Evolutionary conservation across 225 moss, liverwort and hornwort genomes (phyloP).

Genomic region (Physcomitrium patens): DNA sequence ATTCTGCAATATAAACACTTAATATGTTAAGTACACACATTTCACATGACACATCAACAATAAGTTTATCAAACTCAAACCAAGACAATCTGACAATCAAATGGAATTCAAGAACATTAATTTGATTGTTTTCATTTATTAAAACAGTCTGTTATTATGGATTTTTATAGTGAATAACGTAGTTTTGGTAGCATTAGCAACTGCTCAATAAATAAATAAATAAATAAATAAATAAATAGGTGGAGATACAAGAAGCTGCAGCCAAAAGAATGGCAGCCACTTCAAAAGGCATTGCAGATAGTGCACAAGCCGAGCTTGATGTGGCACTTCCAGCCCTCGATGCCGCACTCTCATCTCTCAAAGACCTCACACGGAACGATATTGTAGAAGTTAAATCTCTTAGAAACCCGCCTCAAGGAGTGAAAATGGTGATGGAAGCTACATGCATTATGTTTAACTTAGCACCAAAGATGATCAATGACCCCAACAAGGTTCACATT

Average conservation of each 20-base stretch:
- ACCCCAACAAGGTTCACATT: slow-evolving; percentile 64
- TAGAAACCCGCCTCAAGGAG: slow-evolving; percentile 85
- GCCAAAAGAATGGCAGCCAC: slow-evolving; percentile 81
- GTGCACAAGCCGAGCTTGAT: slow-evolving; percentile 84
- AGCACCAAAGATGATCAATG: slow-evolving; percentile 76
- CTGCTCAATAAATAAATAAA: too few relatives aligned
- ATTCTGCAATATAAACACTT: too few relatives aligned
- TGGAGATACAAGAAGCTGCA: slow-evolving; percentile 76
- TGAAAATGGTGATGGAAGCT: slow-evolving; percentile 92
- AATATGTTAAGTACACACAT: too few relatives aligned
- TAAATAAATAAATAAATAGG: too few relatives aligned
- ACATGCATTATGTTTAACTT: slow-evolving; percentile 83
- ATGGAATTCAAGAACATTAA: too few relatives aligned
- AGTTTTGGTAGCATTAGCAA: too few relatives aligned
- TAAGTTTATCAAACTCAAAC: too few relatives aligned
- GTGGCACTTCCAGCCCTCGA: slow-evolving; percentile 82
- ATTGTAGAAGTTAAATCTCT: slow-evolving; percentile 89
- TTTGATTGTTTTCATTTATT: too few relatives aligned
- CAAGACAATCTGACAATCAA: too few relatives aligned
- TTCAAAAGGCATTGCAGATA: slow-evolving; percentile 80
- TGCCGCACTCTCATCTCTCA: slow-evolving; percentile 70
- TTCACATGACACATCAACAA: too few relatives aligned
- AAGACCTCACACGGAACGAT: slow-evolving; percentile 76
- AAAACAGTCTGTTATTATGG: too few relatives aligned
- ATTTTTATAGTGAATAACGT: too few relatives aligned